Conservation (phyloP, 495 filamentous ascomycete species). For the Aspergillus wentii region DNA sequence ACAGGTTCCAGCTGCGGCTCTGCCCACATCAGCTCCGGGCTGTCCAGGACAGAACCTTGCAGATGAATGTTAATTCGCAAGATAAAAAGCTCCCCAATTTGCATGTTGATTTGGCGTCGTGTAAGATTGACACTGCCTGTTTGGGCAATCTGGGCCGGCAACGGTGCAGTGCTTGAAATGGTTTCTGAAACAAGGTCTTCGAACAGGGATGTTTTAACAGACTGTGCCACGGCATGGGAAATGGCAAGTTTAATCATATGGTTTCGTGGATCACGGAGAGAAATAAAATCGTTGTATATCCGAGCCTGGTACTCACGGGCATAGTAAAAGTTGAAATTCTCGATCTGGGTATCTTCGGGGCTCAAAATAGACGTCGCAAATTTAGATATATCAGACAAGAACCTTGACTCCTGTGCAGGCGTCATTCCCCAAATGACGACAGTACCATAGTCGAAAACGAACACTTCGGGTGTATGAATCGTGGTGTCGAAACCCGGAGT, state of each 20-base stretch:
- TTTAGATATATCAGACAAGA: conserved; percentile 91
- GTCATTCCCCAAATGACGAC: conserved; percentile 99
- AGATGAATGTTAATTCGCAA: conserved; percentile 95
- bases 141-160: conserved; percentile 82
- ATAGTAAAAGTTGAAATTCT: conserved; percentile 99
- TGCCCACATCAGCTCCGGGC: conserved; percentile 96
- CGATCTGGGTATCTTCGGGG: conserved; percentile 84
- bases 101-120: conserved; percentile 90
- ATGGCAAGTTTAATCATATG: conserved; percentile 98
- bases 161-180: conserved; percentile 81
- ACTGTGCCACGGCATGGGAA: conserved; percentile 89
- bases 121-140: conserved; percentile 86
- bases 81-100: conserved; percentile 97
- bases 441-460: conserved; percentile 97
- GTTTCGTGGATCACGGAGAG: conserved; percentile 82
- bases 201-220: conserved; percentile 94
- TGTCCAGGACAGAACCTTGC: conserved; percentile 94
- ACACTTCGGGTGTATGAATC: conserved; percentile 89
- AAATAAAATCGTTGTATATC: conserved; percentile 99
- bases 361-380: conserved; percentile 88
- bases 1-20: conserved; percentile 94
- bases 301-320: conserved; percentile 93
- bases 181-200: conserved; percentile 94
- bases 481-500: conserved; percentile 48
- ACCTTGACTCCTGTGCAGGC: conserved; percentile 72